Conservation (phyloP, 2,329 filamentous ascomycete species). For the Paramyrothecium roridum region DNA sequence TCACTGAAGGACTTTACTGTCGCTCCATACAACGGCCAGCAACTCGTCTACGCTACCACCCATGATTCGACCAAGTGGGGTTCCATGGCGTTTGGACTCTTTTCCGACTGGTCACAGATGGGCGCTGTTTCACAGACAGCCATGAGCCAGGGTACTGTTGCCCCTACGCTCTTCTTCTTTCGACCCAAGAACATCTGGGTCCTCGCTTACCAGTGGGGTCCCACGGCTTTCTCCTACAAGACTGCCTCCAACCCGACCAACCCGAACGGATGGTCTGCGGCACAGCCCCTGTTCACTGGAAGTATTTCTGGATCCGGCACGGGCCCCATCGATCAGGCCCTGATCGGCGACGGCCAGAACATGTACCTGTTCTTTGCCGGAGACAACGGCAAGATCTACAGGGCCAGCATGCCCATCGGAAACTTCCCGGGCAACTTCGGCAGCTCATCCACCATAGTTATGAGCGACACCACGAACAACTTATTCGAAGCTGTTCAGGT, state of each 20-base stretch:
- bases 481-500: constrained; percentile 65
- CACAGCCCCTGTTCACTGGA: constrained; percentile 53
- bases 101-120: constrained; percentile 53
- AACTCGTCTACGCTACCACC: constrained; percentile 57
- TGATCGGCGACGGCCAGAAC: constrained; percentile 56
- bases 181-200: constrained; percentile 58
- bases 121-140: constrained; percentile 45
- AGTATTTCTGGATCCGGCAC: constrained; percentile 46
- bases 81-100: constrained; percentile 56
- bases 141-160: constrained; percentile 48
- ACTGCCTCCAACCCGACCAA: constrained; percentile 56
- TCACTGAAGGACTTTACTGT: constrained; percentile 58
- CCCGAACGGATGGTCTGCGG: constrained; percentile 51
- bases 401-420: constrained; percentile 56
- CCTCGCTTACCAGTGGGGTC: constrained; percentile 61
- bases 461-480: constrained; percentile 52
- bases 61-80: constrained; percentile 43
- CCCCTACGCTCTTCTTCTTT: constrained; percentile 62
- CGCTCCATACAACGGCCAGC: constrained; percentile 50
- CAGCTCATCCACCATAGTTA: constrained; percentile 39
- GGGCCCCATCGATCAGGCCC: constrained; percentile 57
- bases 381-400: constrained; percentile 64
- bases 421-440: constrained; percentile 61
- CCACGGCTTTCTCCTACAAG: constrained; percentile 53
- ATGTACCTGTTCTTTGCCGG: constrained; percentile 67